Base-by-base conservation (phyloP, 768 basidiomycete species). In the Boletus fagicola region DNA sequence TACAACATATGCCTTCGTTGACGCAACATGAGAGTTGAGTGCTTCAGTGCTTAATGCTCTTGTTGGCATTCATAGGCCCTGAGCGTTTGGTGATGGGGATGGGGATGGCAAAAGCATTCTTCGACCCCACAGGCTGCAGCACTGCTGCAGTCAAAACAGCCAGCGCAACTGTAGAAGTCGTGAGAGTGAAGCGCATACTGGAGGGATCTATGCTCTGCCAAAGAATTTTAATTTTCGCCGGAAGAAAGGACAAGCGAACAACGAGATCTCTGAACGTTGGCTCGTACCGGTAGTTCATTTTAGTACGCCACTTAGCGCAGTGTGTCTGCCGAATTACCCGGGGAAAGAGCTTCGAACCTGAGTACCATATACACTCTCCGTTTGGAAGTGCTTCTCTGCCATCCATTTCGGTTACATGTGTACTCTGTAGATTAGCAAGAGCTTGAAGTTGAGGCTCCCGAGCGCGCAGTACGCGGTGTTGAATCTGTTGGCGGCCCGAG, bases 11-110 rank as follows among this genome's bases (percentile, higher is more conserved):
- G 53, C 49, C 18, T 43, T 28, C 9, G 28, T 20, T 3, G 54
- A 50, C 13, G 30, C 40, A 55, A 51, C 24, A 39, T 63, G 62
- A n/a, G 58, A 48, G 0, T 47, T 13, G 33, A 64, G 43, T 15
- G 55, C 50, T 15, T 57, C 47, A 6, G 38, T 3, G 13, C 18
- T n/a, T n/a, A 2, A 63, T 39, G 1, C 16, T 53, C 12, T 11
- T 18, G 44, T 59, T 51, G n/a, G 16, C 15, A 7, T 66, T 57
- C 6, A 24, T 1, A 6, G 61, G 18, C 2, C 11, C n/a, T 12
- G 42, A 54, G 26, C 56, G 56, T 51, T 56, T 65, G 18, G 38
- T n/a, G 20, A 61, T 61, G 4, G 59, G 50, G 33, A 64, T 47
- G 28, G 49, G 50, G 33, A 64, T 47, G 28, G 49, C 40, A 0